These are phyloP conservation scores for Rhizopogon rudus DNA, from an alignment of 768 basidiomycete genomes.

Conservation along the genomic window DNA sequence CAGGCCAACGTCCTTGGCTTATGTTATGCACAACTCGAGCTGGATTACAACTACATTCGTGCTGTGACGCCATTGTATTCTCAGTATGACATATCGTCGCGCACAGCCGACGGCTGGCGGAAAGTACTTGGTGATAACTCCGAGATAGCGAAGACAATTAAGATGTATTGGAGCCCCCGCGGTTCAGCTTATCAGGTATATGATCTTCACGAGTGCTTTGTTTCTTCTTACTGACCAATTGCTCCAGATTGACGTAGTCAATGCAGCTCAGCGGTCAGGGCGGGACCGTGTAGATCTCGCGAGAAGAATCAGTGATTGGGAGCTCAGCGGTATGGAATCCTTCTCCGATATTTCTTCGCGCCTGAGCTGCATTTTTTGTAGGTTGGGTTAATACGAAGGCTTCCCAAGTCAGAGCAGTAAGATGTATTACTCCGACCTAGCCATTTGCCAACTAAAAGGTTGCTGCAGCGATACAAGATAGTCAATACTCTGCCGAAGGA, in stretches of 20 bases:
- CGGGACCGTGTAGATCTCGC: slow-evolving; percentile 30
- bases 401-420: slow-evolving; percentile 34
- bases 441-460: background rate
- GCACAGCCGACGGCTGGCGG: slow-evolving; percentile 18
- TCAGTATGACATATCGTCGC: slow-evolving; percentile 32
- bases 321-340: slow-evolving; percentile 25
- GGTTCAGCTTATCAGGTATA: slow-evolving; percentile 16
- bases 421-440: background rate
- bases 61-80: slow-evolving; percentile 44
- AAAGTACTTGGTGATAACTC: slow-evolving; percentile 27
- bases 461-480: slow-evolving; percentile 30
- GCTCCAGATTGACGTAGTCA: slow-evolving; percentile 31
- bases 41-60: slow-evolving; percentile 38
- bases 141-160: slow-evolving; percentile 27
- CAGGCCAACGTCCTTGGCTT: slow-evolving; percentile 39
- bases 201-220: background rate
- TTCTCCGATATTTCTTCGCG: background rate
- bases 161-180: slow-evolving; percentile 25
- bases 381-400: slow-evolving; percentile 29
- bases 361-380: slow-evolving; percentile 5
- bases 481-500: slow-evolving; percentile 30
- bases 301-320: slow-evolving; percentile 34
- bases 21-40: slow-evolving; percentile 43
- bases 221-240: background rate
- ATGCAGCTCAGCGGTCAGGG: slow-evolving; percentile 19